These are phyloP conservation scores for Cladosporium sphaerospermum DNA, from an alignment of 2,329 filamentous ascomycete species.

Conservation along the genomic window DNA sequence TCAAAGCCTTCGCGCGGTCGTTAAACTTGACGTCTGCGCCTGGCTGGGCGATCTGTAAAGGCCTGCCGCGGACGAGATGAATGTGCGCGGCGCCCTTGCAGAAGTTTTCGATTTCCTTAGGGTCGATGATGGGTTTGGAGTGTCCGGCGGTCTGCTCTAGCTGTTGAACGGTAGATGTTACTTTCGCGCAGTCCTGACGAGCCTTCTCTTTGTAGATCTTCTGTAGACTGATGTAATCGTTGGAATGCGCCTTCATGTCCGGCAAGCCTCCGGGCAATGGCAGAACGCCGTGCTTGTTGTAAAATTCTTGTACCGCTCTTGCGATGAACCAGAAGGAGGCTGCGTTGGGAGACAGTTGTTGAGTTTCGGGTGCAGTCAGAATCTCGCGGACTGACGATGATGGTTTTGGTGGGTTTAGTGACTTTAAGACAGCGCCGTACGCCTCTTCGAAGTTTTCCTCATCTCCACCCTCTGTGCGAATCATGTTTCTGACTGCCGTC, in stretches of 20 bases:
- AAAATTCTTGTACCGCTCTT: slow-evolving; percentile 70
- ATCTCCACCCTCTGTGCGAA: slow-evolving; percentile 64
- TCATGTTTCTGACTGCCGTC: slow-evolving; percentile 66
- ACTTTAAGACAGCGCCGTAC: slow-evolving; percentile 77
- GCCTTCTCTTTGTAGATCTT: slow-evolving; percentile 90
- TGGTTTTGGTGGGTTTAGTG: slow-evolving; percentile 63
- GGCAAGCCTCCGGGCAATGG: slow-evolving; percentile 83
- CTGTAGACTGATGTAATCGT: slow-evolving; percentile 82
- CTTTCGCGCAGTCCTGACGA: slow-evolving; percentile 67
- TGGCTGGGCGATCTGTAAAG: slow-evolving; percentile 44
- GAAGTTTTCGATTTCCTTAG: slow-evolving; percentile 77
- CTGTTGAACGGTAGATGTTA: slow-evolving; percentile 58
- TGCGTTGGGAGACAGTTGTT: slow-evolving; percentile 39
- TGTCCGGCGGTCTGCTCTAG: slow-evolving; percentile 47
- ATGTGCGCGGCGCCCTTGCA: slow-evolving; percentile 94
- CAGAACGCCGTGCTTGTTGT: slow-evolving; percentile 63
- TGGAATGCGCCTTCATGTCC: slow-evolving; percentile 95
- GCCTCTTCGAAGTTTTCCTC: slow-evolving; percentile 98
- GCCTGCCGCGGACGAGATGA: slow-evolving; percentile 68
- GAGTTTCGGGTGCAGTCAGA: slow-evolving; percentile 62
- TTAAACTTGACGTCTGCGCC: slow-evolving; percentile 30
- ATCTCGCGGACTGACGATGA: slow-evolving; percentile 68
- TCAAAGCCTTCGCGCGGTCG: slow-evolving; percentile 45
- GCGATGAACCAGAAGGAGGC: slow-evolving; percentile 86
- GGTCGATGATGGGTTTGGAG: slow-evolving; percentile 45